A percentile compares a stretch with the other conserved stretches of the same genome.
These are phyloP conservation scores for Xanthoconium separans DNA, from an alignment of 1,284 basidiomycete species.

Conservation along the genomic window DNA sequence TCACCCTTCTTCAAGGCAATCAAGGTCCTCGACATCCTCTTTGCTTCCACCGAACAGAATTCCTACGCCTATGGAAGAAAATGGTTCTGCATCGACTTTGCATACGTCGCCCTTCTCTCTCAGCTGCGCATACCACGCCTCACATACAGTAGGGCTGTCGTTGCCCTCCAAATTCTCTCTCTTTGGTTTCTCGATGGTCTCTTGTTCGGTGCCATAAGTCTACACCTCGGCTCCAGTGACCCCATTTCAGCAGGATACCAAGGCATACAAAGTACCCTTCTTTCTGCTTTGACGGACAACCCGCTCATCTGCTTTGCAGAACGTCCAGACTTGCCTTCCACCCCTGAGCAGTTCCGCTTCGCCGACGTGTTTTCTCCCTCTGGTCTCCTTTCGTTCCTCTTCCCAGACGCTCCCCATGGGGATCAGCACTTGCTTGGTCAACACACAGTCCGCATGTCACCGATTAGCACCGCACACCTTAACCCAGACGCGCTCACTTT, in stretches of 20 bases:
- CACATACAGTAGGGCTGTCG: constrained; percentile 61
- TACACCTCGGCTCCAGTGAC: constrained; percentile 38
- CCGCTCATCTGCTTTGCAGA: constrained; percentile 26
- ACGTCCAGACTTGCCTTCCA: constrained; percentile 41
- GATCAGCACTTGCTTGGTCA: constrained; percentile 78
- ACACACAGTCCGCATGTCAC: constrained; percentile 88
- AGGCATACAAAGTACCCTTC: constrained; percentile 31
- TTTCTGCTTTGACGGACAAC: background rate
- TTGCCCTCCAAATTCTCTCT: constrained; percentile 55
- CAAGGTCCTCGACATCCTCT: constrained; percentile 62
- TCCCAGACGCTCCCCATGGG: constrained; percentile 27
- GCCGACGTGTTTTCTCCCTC: constrained; percentile 48
- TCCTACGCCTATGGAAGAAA: constrained; percentile 53
- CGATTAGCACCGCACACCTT: constrained; percentile 82
- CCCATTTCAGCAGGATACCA: constrained; percentile 23
- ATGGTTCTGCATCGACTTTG: constrained; percentile 70
- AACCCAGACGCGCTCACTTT: constrained; percentile 70
- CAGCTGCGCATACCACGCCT: constrained; percentile 78
- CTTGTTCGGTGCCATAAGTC: constrained; percentile 67
- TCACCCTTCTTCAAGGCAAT: constrained; percentile 31
- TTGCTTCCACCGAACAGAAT: constrained; percentile 39
- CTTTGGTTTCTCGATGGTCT: constrained; percentile 65
- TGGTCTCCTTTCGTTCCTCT: constrained; percentile 43
- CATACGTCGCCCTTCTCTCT: constrained; percentile 59
- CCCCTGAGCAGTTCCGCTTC: constrained; percentile 43